Conservation (phyloP, 345 rosid genomes). For the Mercurialis annua region DNA sequence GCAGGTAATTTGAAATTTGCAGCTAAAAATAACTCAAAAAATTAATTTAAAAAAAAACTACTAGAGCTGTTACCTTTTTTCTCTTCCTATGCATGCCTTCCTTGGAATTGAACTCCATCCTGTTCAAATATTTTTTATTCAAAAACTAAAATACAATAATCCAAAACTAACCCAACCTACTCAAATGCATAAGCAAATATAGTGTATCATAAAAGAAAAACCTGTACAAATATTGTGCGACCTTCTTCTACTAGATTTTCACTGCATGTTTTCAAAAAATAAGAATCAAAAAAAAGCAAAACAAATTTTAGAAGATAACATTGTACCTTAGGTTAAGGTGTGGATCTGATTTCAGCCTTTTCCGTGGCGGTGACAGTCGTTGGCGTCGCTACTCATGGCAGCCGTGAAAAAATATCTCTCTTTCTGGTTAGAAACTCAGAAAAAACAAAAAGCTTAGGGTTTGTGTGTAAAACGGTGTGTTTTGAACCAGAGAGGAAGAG, state of each 20-base stretch:
- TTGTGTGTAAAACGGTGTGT: slow-evolving; percentile 16
- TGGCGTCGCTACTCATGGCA: not conserved
- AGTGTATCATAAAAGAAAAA: not conserved
- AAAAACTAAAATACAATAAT: not conserved
- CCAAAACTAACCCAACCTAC: not conserved
- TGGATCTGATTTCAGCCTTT: slow-evolving; percentile 1
- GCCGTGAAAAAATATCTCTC: too few relatives aligned
- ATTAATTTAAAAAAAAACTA: too few relatives aligned
- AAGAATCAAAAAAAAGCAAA: not conserved
- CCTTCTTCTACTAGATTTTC: not conserved
- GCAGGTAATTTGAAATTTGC: too few relatives aligned
- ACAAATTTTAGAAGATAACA: not conserved
- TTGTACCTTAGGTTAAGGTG: not conserved
- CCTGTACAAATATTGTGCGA: not conserved
- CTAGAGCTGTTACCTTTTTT: not conserved
- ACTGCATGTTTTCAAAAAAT: slow-evolving; percentile 1
- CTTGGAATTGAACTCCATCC: slow-evolving; percentile 8
- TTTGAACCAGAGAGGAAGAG: not conserved
- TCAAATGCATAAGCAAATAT: not conserved
- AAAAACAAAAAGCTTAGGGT: not conserved
- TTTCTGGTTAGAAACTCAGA: too few relatives aligned
- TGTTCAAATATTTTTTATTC: not conserved
- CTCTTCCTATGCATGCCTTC: slow-evolving; percentile 13
- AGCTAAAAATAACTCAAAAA: too few relatives aligned
- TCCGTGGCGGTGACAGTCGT: too few relatives aligned